Conservation (phyloP, 345 rosid genomes). For the Eucalyptus virginea region DNA sequence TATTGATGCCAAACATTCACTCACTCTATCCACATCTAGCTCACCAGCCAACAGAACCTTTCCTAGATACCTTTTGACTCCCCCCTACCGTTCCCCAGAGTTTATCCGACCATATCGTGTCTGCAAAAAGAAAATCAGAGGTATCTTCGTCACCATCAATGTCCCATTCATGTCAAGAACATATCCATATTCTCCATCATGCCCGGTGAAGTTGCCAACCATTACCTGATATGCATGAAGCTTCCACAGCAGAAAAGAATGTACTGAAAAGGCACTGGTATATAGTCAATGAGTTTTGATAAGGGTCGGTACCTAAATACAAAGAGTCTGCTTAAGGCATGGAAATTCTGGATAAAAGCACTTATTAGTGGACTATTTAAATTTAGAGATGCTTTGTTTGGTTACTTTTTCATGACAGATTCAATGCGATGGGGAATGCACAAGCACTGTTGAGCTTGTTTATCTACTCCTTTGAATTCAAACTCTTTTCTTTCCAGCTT, state of each 20-base stretch:
- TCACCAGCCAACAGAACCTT: background rate
- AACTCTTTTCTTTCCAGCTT: background rate
- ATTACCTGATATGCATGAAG: background rate
- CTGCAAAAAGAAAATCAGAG: background rate
- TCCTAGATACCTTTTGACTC: background rate
- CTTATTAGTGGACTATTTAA: background rate
- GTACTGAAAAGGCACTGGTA: background rate
- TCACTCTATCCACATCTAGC: background rate
- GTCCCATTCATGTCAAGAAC: background rate
- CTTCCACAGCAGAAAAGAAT: background rate
- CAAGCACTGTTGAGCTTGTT: background rate
- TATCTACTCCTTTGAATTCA: background rate
- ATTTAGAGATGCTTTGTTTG: background rate
- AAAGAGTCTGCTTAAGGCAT: background rate
- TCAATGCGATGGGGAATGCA: background rate
- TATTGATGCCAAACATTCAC: background rate
- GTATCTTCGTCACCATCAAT: background rate
- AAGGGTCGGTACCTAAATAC: background rate
- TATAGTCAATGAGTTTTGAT: background rate
- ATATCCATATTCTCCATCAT: background rate
- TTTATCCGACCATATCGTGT: background rate
- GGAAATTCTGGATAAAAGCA: background rate
- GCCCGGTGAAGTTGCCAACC: background rate
- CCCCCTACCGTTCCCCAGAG: background rate
- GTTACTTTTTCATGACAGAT: background rate